These are phyloP conservation scores for Reutealis trisperma DNA, from an alignment of 345 rosid genomes.

Conservation along the genomic window DNA sequence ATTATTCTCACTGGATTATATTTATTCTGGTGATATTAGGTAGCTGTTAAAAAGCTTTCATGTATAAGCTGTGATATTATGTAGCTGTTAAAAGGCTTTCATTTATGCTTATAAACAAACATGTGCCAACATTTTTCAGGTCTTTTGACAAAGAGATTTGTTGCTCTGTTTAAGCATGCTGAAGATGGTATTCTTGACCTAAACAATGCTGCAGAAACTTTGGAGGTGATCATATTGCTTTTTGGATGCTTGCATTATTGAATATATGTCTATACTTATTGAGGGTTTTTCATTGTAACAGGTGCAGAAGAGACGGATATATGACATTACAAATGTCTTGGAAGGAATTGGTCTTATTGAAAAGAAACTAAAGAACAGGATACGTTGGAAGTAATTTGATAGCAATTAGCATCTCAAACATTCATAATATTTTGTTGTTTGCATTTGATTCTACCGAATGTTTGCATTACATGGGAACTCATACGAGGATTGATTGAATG, in stretches of 20 bases:
- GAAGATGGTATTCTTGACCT: constrained; percentile 91
- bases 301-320: constrained; percentile 97
- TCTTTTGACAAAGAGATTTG: constrained; percentile 86
- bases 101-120: constrained; percentile 8
- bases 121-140: constrained; percentile 50
- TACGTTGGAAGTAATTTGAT: constrained; percentile 83
- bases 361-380: constrained; percentile 89
- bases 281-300: constrained; percentile 28
- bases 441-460: constrained; percentile 19
- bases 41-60: background rate
- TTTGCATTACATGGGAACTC: constrained; percentile 27
- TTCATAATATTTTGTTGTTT: constrained; percentile 22
- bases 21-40: background rate
- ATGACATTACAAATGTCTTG: constrained; percentile 97
- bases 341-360: constrained; percentile 98
- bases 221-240: constrained; percentile 56
- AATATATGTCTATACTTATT: background rate
- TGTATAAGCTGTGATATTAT: too few species aligned
- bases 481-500: constrained; percentile 32
- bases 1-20: background rate
- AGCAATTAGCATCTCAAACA: constrained; percentile 17
- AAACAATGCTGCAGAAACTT: constrained; percentile 87
- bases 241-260: constrained; percentile 7
- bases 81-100: constrained; percentile 9
- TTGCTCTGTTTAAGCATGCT: constrained; percentile 73